Evolutionary conservation across 192 early-diverging fungal species (phyloP).

Genomic region (Neocallimastix lanati): DNA sequence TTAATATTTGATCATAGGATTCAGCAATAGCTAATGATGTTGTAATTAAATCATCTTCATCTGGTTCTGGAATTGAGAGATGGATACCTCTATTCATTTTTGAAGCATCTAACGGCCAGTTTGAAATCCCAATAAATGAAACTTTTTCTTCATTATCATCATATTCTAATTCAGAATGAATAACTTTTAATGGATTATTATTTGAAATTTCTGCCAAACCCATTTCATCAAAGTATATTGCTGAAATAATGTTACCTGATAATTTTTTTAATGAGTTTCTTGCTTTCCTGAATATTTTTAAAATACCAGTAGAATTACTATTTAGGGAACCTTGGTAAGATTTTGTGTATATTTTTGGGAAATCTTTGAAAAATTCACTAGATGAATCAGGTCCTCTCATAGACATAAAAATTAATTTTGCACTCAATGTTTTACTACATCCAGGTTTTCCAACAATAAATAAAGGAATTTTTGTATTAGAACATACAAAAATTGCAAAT

Average conservation of each 20-base stretch:
- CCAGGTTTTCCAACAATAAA: neutral
- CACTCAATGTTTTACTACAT: neutral
- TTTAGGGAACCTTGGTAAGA: neutral
- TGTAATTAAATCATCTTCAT: neutral
- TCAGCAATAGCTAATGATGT: neutral
- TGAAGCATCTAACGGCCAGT: neutral
- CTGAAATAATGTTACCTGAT: neutral
- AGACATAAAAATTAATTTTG: neutral
- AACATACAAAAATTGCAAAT: neutral
- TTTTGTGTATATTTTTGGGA: neutral
- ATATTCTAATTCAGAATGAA: neutral
- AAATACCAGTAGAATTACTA: neutral
- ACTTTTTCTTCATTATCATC: neutral
- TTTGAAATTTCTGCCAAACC: neutral
- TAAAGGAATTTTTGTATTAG: neutral
- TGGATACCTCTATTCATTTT: neutral
- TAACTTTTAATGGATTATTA: neutral
- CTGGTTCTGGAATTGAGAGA: neutral
- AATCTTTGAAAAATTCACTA: neutral
- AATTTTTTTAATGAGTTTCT: neutral
- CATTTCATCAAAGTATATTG: neutral
- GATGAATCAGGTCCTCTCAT: neutral
- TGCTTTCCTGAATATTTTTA: neutral
- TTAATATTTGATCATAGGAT: neutral
- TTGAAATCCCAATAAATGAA: neutral